phyloP scores from a whole-genome alignment of 2,329 filamentous ascomycete genomes.

The Trichoderma arundinaceum region DNA sequence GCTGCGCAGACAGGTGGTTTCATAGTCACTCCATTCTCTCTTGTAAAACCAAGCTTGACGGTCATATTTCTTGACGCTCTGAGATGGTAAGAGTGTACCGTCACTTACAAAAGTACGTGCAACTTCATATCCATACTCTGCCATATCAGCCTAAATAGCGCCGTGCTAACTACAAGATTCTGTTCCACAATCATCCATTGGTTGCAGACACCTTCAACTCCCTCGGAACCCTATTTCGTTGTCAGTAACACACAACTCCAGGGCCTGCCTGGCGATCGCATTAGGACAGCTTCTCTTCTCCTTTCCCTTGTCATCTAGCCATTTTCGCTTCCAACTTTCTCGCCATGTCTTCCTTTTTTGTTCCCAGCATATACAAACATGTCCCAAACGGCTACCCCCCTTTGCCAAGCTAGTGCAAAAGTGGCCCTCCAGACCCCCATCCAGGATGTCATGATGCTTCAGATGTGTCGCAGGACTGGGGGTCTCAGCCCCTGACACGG shows the following conservation, averaged over 20 bases:
- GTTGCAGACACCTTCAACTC: no score
- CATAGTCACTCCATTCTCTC: conserved; percentile 19
- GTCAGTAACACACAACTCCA: background rate
- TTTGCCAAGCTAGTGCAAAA: conserved; percentile 26
- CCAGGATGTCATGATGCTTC: conserved; percentile 47
- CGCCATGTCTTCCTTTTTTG: background rate
- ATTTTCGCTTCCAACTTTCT: background rate
- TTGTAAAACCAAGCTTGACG: background rate
- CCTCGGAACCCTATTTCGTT: background rate
- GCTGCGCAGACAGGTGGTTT: conserved; percentile 3
- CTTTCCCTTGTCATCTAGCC: background rate
- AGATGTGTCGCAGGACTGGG: conserved; percentile 55
- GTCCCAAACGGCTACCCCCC: conserved; percentile 5
- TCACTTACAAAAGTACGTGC: background rate
- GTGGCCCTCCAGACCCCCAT: conserved; percentile 30
- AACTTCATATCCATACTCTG: background rate
- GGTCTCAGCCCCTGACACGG: conserved; percentile 40
- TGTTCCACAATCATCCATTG: background rate
- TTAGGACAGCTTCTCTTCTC: background rate
- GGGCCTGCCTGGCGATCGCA: background rate
- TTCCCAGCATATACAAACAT: background rate
- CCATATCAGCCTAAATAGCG: conserved; percentile 17
- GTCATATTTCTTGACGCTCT: background rate
- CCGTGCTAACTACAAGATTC: background rate
- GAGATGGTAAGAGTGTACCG: background rate